A percentile compares a stretch with the other conserved stretches of the same genome.
Conservation (phyloP, 1,284 basidiomycete species). For the Ceratobasidium sp. region DNA sequence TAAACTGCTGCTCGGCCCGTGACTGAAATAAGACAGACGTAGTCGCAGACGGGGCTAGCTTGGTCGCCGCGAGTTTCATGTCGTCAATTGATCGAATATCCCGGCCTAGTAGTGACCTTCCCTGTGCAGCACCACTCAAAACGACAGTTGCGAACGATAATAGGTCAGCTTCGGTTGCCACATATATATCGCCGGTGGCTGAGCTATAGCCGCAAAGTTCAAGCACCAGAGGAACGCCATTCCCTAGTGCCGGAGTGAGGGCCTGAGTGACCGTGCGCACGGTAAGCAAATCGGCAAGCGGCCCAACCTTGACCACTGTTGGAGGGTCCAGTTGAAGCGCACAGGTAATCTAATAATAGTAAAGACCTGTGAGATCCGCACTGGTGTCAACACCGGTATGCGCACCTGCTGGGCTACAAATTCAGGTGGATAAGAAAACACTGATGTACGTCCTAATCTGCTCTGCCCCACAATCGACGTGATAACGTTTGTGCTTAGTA, state of each 20-base stretch:
- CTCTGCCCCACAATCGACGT: neutral
- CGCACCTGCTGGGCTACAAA: neutral
- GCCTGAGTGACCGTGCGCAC: conserved; percentile 52
- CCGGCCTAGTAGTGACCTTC: conserved; percentile 64
- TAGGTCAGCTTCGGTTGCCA: neutral
- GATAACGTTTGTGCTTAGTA: neutral
- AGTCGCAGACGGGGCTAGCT: neutral
- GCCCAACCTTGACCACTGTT: neutral
- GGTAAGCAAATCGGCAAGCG: conserved; percentile 50
- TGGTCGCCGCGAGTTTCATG: conserved; percentile 47
- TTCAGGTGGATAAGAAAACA: neutral
- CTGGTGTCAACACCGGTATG: neutral
- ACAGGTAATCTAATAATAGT: neutral
- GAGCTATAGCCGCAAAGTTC: neutral
- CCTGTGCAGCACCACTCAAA: conserved; percentile 51
- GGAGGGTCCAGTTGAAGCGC: neutral
- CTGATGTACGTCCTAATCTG: neutral
- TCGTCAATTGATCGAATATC: conserved; percentile 63
- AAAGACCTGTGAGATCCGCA: neutral
- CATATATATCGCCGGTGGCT: neutral
- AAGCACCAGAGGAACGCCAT: neutral
- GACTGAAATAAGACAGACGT: neutral
- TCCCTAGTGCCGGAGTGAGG: conserved; percentile 54
- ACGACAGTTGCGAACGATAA: neutral
- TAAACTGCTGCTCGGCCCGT: neutral